Evolutionary conservation across 108 stramenopile genomes (phyloP).

Genomic region (Nitzschia inconspicua): DNA sequence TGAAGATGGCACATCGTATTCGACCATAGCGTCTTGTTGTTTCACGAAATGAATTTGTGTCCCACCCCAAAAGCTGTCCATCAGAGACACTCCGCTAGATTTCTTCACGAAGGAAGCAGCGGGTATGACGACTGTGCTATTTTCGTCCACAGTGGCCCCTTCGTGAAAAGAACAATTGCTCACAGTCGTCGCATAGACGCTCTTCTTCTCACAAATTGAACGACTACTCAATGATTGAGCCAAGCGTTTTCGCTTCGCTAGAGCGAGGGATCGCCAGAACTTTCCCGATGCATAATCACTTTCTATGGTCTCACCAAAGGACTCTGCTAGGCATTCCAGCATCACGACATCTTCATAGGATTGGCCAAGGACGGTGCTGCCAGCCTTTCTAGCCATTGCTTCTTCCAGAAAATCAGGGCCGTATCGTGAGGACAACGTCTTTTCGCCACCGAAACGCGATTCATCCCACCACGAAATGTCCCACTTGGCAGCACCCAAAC

Average conservation of each 20-base stretch:
- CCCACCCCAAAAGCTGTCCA: conserved; percentile 28
- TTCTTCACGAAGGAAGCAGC: conserved; percentile 21
- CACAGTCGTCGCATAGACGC: neutral
- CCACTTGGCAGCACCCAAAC: conserved; percentile 34
- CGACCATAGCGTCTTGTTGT: conserved; percentile 8
- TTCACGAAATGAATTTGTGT: conserved; percentile 27
- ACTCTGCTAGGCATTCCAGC: conserved; percentile 34
- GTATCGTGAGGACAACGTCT: neutral
- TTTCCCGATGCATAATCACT: conserved; percentile 12
- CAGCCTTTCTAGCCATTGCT: conserved; percentile 14
- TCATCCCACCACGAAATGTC: conserved; percentile 27
- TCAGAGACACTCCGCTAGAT: conserved; percentile 15
- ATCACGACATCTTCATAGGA: conserved; percentile 18
- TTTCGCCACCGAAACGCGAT: neutral
- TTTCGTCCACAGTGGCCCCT: neutral
- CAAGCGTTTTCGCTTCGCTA: conserved; percentile 23
- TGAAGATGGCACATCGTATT: conserved; percentile 18
- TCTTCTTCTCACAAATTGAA: neutral
- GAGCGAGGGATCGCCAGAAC: conserved; percentile 30
- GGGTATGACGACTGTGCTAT: conserved; percentile 17
- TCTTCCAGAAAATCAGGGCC: conserved; percentile 38
- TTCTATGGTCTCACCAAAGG: conserved; percentile 26
- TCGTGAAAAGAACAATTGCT: neutral
- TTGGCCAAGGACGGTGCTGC: neutral
- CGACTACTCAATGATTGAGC: neutral